Evolutionary conservation across 106 monocot genomes (phyloP).

Genomic region (Gastrodia elata): DNA sequence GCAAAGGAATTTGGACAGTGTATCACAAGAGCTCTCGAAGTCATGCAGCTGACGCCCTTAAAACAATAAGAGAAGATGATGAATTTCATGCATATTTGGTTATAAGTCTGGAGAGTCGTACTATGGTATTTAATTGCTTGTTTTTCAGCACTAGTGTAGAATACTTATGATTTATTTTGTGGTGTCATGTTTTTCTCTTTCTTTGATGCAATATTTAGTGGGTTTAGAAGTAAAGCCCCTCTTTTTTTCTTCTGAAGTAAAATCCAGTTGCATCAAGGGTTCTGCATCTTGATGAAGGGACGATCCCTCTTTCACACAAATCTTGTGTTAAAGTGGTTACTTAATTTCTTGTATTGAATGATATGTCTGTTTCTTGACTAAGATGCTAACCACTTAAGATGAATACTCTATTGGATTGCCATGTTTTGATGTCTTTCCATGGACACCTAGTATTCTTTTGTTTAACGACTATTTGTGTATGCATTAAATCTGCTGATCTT

Average conservation of each 20-base stretch:
- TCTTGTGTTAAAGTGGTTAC: background rate
- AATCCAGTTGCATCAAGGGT: background rate
- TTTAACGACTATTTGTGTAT: background rate
- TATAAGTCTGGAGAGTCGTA: constrained; percentile 86
- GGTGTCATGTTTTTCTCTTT: background rate
- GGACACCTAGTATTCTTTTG: background rate
- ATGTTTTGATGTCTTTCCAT: background rate
- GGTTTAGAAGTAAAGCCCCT: background rate
- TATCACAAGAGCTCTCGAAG: constrained; percentile 86
- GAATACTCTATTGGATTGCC: background rate
- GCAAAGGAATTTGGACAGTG: constrained; percentile 96
- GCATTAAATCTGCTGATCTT: background rate
- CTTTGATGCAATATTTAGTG: background rate
- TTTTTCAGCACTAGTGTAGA: background rate
- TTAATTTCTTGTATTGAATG: constrained; percentile 2
- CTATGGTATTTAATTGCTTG: constrained; percentile 53
- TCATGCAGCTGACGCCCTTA: constrained; percentile 47
- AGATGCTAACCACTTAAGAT: background rate
- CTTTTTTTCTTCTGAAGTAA: background rate
- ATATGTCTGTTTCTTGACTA: background rate
- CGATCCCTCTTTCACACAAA: background rate
- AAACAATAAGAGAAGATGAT: constrained; percentile 50
- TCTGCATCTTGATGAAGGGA: background rate
- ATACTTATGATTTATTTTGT: background rate
- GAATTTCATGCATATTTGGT: constrained; percentile 98